phyloP scores from a whole-genome alignment of 139 green algal genomes.

The Deuterostichococcus epilithicus region DNA sequence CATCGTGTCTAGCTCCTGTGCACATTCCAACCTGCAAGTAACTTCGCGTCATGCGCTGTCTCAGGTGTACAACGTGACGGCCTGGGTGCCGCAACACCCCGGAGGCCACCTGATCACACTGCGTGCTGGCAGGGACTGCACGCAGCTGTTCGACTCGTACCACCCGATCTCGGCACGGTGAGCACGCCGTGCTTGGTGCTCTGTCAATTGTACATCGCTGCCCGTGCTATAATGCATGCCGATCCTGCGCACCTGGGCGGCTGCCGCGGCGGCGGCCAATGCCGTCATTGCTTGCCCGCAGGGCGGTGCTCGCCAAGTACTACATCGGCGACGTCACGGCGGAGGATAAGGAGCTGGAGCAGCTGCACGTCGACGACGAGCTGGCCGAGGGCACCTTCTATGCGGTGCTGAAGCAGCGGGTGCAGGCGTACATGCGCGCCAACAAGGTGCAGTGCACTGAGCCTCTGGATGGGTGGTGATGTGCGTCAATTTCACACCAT shows the following conservation, averaged over 20 bases:
- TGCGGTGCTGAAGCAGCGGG: slow-evolving; percentile 37
- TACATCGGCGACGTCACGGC: slow-evolving; percentile 44
- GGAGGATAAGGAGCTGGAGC: slow-evolving; percentile 28
- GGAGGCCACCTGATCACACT: slow-evolving; percentile 62
- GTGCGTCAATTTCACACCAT: too few species aligned
- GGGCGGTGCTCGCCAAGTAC: slow-evolving; percentile 54
- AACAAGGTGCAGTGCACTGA: slow-evolving; percentile 37
- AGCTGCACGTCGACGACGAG: not conserved
- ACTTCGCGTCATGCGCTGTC: too few species aligned
- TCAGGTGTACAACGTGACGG: slow-evolving; percentile 44
- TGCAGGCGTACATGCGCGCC: slow-evolving; percentile 49
- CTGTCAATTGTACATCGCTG: not conserved
- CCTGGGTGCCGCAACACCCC: slow-evolving; percentile 46
- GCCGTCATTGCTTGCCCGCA: slow-evolving; percentile 2
- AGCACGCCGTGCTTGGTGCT: not conserved
- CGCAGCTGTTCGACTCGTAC: slow-evolving; percentile 70
- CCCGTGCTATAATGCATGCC: not conserved
- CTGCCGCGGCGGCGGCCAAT: too few species aligned
- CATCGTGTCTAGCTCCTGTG: too few species aligned
- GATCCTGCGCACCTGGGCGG: not conserved
- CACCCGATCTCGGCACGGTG: slow-evolving; percentile 47
- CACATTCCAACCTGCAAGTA: too few species aligned
- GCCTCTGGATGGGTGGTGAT: too few species aligned
- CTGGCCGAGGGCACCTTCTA: slow-evolving; percentile 36
- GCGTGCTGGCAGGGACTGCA: slow-evolving; percentile 58